Percentiles rank a stretch among this genome's conserved stretches.
These are phyloP conservation scores for Peniophora sp. DNA, from an alignment of 1,284 basidiomycete species.

Conservation along the genomic window DNA sequence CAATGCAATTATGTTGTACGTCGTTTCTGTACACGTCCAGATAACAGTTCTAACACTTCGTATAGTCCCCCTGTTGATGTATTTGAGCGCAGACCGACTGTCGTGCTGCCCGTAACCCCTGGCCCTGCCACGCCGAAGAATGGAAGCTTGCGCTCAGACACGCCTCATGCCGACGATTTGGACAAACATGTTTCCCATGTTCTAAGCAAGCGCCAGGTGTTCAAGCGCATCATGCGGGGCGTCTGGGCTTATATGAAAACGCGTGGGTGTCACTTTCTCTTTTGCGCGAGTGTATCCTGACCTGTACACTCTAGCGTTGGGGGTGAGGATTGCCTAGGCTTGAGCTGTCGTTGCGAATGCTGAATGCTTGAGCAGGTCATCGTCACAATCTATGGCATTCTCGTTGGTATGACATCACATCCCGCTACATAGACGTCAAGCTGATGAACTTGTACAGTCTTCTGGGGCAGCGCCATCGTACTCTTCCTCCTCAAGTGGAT, in stretches of 20 bases:
- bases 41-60: background rate
- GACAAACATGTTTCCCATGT: slow-evolving; percentile 79
- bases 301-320: slow-evolving; percentile 35
- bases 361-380: slow-evolving; percentile 38
- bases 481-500: slow-evolving; percentile 67
- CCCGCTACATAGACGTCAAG: background rate
- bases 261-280: slow-evolving; percentile 34
- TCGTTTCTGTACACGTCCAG: background rate
- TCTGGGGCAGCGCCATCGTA: slow-evolving; percentile 76
- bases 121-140: background rate
- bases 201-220: slow-evolving; percentile 57
- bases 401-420: slow-evolving; percentile 44
- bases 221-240: slow-evolving; percentile 57
- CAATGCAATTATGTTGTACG: slow-evolving; percentile 65
- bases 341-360: background rate
- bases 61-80: slow-evolving; percentile 57
- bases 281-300: background rate
- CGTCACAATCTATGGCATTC: slow-evolving; percentile 74
- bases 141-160: slow-evolving; percentile 2
- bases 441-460: slow-evolving; percentile 41
- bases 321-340: slow-evolving; percentile 29
- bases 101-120: slow-evolving; percentile 38
- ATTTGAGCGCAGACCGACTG: slow-evolving; percentile 61
- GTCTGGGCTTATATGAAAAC: slow-evolving; percentile 84
- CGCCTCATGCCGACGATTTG: slow-evolving; percentile 43